A percentile compares a stretch with the other conserved stretches of the same genome.
Evolutionary conservation across 2,329 filamentous ascomycete genomes (phyloP).

Genomic region (Pestalotiopsis sp.): DNA sequence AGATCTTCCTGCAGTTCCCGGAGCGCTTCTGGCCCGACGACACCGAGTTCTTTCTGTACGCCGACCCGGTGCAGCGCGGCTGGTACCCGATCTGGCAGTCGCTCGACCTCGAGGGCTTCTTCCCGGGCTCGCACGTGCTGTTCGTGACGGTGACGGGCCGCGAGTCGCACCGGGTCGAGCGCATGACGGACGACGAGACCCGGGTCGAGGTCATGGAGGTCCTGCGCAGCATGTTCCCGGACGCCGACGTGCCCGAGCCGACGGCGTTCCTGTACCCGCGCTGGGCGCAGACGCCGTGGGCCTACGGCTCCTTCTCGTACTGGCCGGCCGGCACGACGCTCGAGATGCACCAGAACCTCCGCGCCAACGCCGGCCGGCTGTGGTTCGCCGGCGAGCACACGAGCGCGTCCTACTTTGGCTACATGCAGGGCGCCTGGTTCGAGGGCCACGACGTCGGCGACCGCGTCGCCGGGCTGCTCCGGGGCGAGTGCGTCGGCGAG

Average conservation of each 20-base stretch:
- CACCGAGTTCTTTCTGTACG: slow-evolving; percentile 47
- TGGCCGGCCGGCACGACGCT: slow-evolving; percentile 67
- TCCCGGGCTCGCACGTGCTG: slow-evolving; percentile 63
- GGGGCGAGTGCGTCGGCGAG: neutral
- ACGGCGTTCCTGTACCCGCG: slow-evolving; percentile 62
- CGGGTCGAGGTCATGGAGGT: slow-evolving; percentile 58
- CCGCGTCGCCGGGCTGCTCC: slow-evolving; percentile 32
- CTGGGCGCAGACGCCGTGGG: slow-evolving; percentile 44
- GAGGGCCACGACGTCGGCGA: slow-evolving; percentile 54
- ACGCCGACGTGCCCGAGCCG: slow-evolving; percentile 58
- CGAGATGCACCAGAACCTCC: slow-evolving; percentile 67
- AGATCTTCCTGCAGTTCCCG: slow-evolving; percentile 71
- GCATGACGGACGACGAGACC: slow-evolving; percentile 59
- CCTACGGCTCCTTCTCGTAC: slow-evolving; percentile 66
- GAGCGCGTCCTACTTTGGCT: slow-evolving; percentile 65
- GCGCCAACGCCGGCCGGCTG: slow-evolving; percentile 62
- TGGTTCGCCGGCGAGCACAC: slow-evolving; percentile 69
- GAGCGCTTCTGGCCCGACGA: slow-evolving; percentile 64
- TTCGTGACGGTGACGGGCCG: slow-evolving; percentile 64
- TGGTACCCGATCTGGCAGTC: slow-evolving; percentile 65
- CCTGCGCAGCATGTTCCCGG: slow-evolving; percentile 62
- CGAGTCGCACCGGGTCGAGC: slow-evolving; percentile 59
- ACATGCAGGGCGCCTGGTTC: slow-evolving; percentile 63
- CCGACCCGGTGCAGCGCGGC: slow-evolving; percentile 41
- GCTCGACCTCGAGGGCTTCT: slow-evolving; percentile 56